phyloP scores from a whole-genome alignment of 2,329 filamentous ascomycete species.

The Aspergillus sp. region DNA sequence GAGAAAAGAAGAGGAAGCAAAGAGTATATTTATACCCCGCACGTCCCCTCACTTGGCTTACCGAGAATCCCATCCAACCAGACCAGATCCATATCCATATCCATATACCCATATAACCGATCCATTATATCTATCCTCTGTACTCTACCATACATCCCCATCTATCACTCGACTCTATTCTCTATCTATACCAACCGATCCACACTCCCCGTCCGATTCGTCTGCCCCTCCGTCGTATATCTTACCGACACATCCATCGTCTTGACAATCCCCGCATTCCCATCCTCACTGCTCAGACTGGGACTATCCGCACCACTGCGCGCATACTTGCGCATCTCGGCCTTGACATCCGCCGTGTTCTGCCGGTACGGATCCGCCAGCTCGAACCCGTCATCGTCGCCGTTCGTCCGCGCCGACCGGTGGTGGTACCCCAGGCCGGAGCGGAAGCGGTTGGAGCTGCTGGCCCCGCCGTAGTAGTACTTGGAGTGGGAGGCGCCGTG shows the following conservation, averaged over 20 bases:
- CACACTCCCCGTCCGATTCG: slow-evolving; percentile 11
- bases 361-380: slow-evolving; percentile 18
- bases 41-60: too few species aligned
- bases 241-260: slow-evolving; percentile 19
- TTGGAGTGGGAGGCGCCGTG: slow-evolving; percentile 9
- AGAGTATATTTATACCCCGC: too few species aligned
- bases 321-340: slow-evolving; percentile 19
- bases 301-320: slow-evolving; percentile 11
- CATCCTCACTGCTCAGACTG: slow-evolving; percentile 17
- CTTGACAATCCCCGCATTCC: slow-evolving; percentile 15
- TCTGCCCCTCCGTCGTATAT: slow-evolving; percentile 12
- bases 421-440: slow-evolving; percentile 4
- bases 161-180: too few species aligned
- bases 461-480: slow-evolving; percentile 7
- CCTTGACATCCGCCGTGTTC: background rate
- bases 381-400: slow-evolving; percentile 15
- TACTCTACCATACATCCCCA: too few species aligned
- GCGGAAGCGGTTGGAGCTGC: slow-evolving; percentile 5
- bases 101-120: too few species aligned
- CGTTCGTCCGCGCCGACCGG: background rate
- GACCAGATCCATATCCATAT: too few species aligned
- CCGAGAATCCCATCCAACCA: too few species aligned
- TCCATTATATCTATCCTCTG: too few species aligned
- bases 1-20: too few species aligned
- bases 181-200: slow-evolving; percentile 18